Evolutionary conservation across 2,329 filamentous ascomycete species (phyloP).

Genomic region (Clarireedia homoeocarpa): DNA sequence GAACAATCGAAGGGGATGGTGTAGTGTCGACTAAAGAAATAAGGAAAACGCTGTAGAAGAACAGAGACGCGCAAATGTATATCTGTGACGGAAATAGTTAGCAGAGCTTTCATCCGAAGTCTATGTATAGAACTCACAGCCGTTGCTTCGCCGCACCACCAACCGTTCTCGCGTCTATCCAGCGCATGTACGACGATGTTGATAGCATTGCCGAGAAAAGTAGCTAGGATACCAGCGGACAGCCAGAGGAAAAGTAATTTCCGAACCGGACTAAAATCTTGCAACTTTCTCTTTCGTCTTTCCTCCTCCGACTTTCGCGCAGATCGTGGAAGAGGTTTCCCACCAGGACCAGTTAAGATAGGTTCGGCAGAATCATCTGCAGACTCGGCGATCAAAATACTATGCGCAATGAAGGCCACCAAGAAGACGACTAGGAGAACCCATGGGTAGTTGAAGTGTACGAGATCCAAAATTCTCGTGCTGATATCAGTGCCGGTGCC

Average conservation of each 20-base stretch:
- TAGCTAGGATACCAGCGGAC: constrained; percentile 60
- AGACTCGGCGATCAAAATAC: constrained; percentile 43
- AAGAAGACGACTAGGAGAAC: constrained; percentile 58
- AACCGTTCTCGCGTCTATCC: constrained; percentile 52
- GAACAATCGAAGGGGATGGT: constrained; percentile 71
- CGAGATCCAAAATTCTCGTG: constrained; percentile 21
- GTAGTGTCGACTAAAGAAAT: constrained; percentile 80
- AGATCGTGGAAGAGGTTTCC: constrained; percentile 65
- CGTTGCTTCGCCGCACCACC: constrained; percentile 76
- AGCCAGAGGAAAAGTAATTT: constrained; percentile 71
- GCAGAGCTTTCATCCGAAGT: constrained; percentile 2
- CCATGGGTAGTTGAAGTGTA: constrained; percentile 48
- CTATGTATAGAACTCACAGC: constrained; percentile 50
- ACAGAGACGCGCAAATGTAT: constrained; percentile 76
- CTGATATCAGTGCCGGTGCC: not conserved
- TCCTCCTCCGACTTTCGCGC: constrained; percentile 37
- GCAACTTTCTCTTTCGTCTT: constrained; percentile 33
- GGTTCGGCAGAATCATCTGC: constrained; percentile 28
- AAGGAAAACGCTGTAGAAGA: constrained; percentile 78
- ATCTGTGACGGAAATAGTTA: constrained; percentile 46
- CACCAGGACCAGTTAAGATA: constrained; percentile 67
- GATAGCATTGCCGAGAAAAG: constrained; percentile 67
- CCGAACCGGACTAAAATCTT: constrained; percentile 54
- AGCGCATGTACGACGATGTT: constrained; percentile 71
- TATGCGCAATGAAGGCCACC: constrained; percentile 51